A percentile compares a stretch with the other conserved stretches of the same genome.
phyloP scores from a whole-genome alignment of 176 grass and related monocot species.

The barley (Hordeum vulgare) region DNA sequence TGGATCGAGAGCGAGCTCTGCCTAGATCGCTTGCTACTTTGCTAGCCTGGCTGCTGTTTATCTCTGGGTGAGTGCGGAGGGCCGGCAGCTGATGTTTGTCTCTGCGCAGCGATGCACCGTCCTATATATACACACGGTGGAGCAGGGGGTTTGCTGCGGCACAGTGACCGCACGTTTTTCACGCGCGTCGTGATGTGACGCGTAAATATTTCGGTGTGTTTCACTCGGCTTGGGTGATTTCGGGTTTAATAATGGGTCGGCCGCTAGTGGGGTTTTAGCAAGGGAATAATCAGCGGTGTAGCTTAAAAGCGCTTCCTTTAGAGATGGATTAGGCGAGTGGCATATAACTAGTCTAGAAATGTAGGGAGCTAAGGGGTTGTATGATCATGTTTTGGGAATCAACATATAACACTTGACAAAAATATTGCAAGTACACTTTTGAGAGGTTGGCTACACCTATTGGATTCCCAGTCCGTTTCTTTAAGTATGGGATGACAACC shows the following conservation, averaged over 20 bases:
- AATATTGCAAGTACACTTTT: not conserved
- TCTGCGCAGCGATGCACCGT: not conserved
- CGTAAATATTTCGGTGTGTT: not conserved
- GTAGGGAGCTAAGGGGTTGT: not conserved
- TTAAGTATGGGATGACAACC: no score
- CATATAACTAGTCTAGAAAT: not conserved
- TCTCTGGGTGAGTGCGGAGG: not conserved
- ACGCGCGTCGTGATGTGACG: not conserved
- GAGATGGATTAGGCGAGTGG: not conserved
- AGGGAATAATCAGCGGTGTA: slow-evolving; percentile 9
- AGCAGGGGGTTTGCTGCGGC: not conserved
- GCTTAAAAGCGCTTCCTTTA: not conserved
- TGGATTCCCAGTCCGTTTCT: not conserved
- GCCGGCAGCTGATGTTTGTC: no score
- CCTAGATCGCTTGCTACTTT: not conserved
- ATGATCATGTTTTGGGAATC: not conserved
- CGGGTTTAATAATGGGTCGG: not conserved
- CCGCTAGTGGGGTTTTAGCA: not conserved
- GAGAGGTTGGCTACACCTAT: not conserved
- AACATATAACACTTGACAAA: not conserved
- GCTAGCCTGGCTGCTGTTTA: not conserved
- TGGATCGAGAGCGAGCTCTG: not conserved
- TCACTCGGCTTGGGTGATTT: not conserved
- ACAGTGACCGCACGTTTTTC: slow-evolving; percentile 3
- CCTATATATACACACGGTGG: not conserved